Evolutionary conservation across 352 stramenopile species (phyloP), one percentile per base, ranked within the genome.

Genomic region (Phytophthora sp.): DNA sequence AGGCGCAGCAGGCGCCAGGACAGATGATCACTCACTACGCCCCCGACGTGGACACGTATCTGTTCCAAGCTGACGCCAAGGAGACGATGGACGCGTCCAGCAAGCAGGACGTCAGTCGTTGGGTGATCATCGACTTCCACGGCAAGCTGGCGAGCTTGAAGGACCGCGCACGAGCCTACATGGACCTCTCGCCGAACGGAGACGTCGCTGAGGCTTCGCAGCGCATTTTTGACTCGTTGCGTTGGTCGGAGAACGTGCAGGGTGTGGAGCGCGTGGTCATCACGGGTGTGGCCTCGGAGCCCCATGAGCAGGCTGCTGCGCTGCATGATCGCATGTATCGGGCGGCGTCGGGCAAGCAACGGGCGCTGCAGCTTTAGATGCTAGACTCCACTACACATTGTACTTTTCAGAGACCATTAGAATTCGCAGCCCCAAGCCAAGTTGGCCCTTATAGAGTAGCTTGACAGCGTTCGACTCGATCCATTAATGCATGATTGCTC

Each of bases 21-120:
- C 97, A 99, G 79, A 86, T 96, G 20, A 85, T 99, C 67, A 99
- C 94, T 24, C 97, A 99, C 75, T 99, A 99, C 69, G 97, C 97
- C 10, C 97, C 97, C 0, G 87, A 99, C 60, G 87, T 98, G 26
- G 77, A 94, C 65, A 97, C 92, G 31, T 97, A 90, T 67, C 66
- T 98, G 50, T 78, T 89, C 54, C 74, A 91, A 37, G 42, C 53
- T 1, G 57, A 76, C n/a, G 78, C 73, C 3, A 18, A 10, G 3
- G 74, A 87, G 35, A 42, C 45, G 20, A 76, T 87, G 38, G 60
- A 86, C 34, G 44, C 72, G 2, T 52, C 71, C 0, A 23, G 1
- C 10, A 52, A 49, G 0, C 56, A 77, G 5, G 66, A 79, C 55
- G 27, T 91, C 24, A 64, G 72, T 17, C 63, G 54, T 24, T 96